phyloP scores from a whole-genome alignment of 1,284 basidiomycete genomes.

The Earliella scabrosa region DNA sequence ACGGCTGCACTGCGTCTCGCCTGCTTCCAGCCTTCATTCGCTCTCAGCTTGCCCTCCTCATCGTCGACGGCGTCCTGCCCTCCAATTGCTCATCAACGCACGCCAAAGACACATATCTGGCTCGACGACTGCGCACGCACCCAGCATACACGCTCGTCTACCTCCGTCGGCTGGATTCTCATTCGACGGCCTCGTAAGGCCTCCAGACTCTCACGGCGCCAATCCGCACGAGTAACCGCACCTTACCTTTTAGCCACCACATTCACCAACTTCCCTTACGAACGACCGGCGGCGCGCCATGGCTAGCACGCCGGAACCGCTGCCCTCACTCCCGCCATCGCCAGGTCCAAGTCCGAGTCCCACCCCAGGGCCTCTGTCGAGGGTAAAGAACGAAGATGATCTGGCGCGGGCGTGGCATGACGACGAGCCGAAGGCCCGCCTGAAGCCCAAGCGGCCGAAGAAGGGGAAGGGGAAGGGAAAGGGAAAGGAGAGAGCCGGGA shows the following conservation, averaged over 20 bases:
- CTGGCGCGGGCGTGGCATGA: slow-evolving; percentile 30
- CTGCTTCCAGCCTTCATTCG: too few species aligned
- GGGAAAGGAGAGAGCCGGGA: slow-evolving; percentile 25
- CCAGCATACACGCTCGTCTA: background rate
- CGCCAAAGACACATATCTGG: too few species aligned
- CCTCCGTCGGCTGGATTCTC: background rate
- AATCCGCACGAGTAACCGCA: too few species aligned
- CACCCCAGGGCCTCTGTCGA: background rate
- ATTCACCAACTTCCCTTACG: background rate
- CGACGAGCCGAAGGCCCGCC: slow-evolving; percentile 4
- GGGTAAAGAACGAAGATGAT: slow-evolving; percentile 44
- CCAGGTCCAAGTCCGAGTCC: slow-evolving; percentile 25
- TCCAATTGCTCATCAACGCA: too few species aligned
- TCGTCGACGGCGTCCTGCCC: too few species aligned
- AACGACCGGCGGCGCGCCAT: slow-evolving; percentile 13
- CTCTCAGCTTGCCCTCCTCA: too few species aligned
- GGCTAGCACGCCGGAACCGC: slow-evolving; percentile 31
- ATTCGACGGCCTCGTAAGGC: background rate
- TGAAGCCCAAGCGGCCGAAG: background rate
- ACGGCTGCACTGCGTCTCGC: too few species aligned
- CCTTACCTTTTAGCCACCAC: too few species aligned
- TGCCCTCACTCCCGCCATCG: slow-evolving; percentile 44
- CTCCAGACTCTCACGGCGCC: too few species aligned
- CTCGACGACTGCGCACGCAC: background rate
- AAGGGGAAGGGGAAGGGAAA: slow-evolving; percentile 15